These are phyloP conservation scores for Crithidia thermophila DNA, from an alignment of 208 protist species.

Conservation along the genomic window DNA sequence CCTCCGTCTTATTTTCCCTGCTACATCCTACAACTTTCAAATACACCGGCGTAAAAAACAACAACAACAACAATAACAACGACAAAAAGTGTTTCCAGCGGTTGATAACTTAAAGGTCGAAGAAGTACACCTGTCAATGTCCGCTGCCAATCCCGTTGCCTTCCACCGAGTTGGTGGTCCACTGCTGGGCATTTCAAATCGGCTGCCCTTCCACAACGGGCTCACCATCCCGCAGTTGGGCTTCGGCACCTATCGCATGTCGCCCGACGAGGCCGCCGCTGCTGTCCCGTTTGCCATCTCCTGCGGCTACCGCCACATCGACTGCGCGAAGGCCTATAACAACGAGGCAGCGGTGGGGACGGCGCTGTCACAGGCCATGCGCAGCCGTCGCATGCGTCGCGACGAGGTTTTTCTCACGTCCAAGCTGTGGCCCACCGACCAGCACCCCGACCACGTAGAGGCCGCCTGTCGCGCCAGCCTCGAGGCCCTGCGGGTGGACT, in stretches of 20 bases:
- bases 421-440: constrained; percentile 96
- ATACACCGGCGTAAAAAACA: no score
- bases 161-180: constrained; percentile 27
- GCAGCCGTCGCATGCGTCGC: constrained; percentile 51
- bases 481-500: constrained; percentile 77
- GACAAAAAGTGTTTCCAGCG: no score
- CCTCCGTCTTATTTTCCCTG: background rate
- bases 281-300: constrained; percentile 73
- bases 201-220: constrained; percentile 51
- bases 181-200: constrained; percentile 28
- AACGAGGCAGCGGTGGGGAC: constrained; percentile 92
- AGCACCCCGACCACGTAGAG: constrained; percentile 89
- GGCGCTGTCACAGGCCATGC: constrained; percentile 62
- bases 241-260: constrained; percentile 89
- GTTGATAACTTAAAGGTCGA: no score
- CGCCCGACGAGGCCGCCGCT: constrained; percentile 35
- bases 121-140: no score
- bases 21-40: background rate
- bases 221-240: constrained; percentile 82
- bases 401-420: constrained; percentile 95
- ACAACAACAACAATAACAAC: no score
- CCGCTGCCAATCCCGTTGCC: background rate
- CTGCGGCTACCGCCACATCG: constrained; percentile 88
- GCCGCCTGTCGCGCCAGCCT: constrained; percentile 83
- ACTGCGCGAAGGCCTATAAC: constrained; percentile 90